Evolutionary conservation across 805 yeast species (phyloP).

Genomic region (Kluyveromyces siamensis): DNA sequence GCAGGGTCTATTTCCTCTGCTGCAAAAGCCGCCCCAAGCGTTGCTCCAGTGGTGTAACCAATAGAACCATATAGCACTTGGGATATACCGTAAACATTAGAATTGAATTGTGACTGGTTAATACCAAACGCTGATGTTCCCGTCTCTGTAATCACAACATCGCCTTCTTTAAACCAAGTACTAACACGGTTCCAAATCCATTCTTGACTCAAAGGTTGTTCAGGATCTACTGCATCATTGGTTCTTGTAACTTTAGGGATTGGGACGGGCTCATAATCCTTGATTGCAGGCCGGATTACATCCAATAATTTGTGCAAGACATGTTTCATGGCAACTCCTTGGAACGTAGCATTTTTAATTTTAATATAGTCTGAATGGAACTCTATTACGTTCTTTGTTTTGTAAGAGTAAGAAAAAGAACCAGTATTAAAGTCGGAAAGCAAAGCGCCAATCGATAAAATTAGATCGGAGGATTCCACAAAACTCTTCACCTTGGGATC

Average conservation of each 20-base stretch:
- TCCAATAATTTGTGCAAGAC: slow-evolving; percentile 32
- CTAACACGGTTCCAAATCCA: slow-evolving; percentile 53
- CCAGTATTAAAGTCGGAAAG: slow-evolving; percentile 80
- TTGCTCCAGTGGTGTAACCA: slow-evolving; percentile 52
- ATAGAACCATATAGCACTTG: slow-evolving; percentile 64
- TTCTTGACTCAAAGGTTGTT: slow-evolving; percentile 41
- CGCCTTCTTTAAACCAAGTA: slow-evolving; percentile 48
- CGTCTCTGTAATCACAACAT: slow-evolving; percentile 52
- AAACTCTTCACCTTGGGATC: slow-evolving; percentile 54
- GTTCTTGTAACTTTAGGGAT: slow-evolving; percentile 39
- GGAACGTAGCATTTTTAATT: slow-evolving; percentile 51
- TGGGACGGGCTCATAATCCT: slow-evolving; percentile 35
- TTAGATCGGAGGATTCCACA: slow-evolving; percentile 63
- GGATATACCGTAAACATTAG: slow-evolving; percentile 45
- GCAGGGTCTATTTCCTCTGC: slow-evolving; percentile 44
- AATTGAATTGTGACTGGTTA: slow-evolving; percentile 47
- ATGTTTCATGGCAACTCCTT: slow-evolving; percentile 53
- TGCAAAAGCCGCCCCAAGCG: slow-evolving; percentile 54
- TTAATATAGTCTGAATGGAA: slow-evolving; percentile 61
- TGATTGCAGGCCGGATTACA: slow-evolving; percentile 24
- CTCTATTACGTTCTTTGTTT: slow-evolving; percentile 56
- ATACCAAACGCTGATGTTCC: slow-evolving; percentile 63
- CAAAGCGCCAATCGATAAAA: slow-evolving; percentile 65
- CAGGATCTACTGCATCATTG: slow-evolving; percentile 32
- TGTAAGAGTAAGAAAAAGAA: slow-evolving; percentile 59